Evolutionary conservation across 139 green algal species (phyloP).

Genomic region (Spirogloea muscicola): DNA sequence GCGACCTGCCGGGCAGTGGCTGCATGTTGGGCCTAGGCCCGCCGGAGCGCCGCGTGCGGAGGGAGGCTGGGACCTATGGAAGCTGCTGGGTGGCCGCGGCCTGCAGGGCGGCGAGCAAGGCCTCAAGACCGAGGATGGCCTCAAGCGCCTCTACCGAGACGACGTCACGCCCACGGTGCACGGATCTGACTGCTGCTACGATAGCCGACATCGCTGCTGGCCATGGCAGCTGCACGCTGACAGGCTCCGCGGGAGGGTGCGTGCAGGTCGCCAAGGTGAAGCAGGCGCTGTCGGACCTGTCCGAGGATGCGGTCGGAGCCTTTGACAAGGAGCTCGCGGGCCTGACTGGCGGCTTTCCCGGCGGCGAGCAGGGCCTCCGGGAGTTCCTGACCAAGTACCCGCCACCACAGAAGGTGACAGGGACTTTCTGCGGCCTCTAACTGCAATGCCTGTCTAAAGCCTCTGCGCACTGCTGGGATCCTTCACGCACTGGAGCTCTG

Average conservation of each 20-base stretch:
- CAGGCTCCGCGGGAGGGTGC: too few relatives aligned
- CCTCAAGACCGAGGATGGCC: background rate
- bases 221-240: too few relatives aligned
- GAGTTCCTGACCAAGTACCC: slow-evolving; percentile 20
- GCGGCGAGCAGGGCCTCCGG: slow-evolving; percentile 27
- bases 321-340: slow-evolving; percentile 43
- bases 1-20: too few relatives aligned
- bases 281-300: background rate
- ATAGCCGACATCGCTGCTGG: too few relatives aligned
- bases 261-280: too few relatives aligned
- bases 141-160: slow-evolving; percentile 4
- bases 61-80: slow-evolving; percentile 14
- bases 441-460: too few relatives aligned
- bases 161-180: background rate
- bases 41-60: too few relatives aligned
- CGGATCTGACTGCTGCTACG: too few relatives aligned
- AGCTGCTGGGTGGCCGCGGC: slow-evolving; percentile 19
- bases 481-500: too few relatives aligned
- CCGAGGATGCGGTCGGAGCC: background rate
- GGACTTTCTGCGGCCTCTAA: too few relatives aligned
- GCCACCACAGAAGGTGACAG: slow-evolving; percentile 8
- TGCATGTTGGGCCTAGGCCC: too few relatives aligned
- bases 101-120: background rate
- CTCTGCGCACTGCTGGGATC: too few relatives aligned
- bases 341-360: slow-evolving; percentile 38